phyloP scores from a whole-genome alignment of 2,329 filamentous ascomycete genomes.

The Neophaeococcomyces aloes region DNA sequence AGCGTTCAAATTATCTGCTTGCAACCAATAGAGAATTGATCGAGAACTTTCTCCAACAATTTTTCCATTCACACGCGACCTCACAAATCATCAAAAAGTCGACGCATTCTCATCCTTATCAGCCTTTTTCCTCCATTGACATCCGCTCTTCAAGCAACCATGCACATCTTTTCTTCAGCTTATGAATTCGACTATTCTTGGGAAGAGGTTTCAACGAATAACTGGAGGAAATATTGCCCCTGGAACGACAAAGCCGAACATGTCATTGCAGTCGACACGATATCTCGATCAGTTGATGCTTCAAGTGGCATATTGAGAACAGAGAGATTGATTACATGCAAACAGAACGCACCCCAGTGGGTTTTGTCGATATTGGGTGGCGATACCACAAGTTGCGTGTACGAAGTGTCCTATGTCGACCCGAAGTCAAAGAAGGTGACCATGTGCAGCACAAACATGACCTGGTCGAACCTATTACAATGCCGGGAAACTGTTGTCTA shows the following conservation, averaged over 20 bases:
- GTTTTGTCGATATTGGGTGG: conserved; percentile 69
- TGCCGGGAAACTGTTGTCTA: conserved; percentile 92
- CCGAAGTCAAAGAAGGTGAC: conserved; percentile 73
- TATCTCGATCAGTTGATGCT: conserved; percentile 59
- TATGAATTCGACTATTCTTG: conserved; percentile 96
- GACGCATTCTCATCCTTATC: conserved; percentile 25
- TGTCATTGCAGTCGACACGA: conserved; percentile 87
- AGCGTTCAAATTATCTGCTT: neutral
- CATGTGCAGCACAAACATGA: conserved; percentile 93
- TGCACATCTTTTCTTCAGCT: conserved; percentile 91
- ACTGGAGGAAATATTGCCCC: conserved; percentile 97
- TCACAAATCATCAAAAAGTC: neutral
- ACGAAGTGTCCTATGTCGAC: conserved; percentile 93
- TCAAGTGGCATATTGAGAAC: conserved; percentile 60
- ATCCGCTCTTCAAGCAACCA: conserved; percentile 32
- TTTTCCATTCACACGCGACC: neutral
- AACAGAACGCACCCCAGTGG: conserved; percentile 40
- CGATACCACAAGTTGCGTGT: conserved; percentile 74
- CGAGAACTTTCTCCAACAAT: neutral
- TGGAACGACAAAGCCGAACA: conserved; percentile 99
- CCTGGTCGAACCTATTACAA: conserved; percentile 77
- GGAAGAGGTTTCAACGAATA: conserved; percentile 94
- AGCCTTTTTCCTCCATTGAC: conserved; percentile 27
- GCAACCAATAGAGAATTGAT: neutral
- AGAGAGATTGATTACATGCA: conserved; percentile 51